Base-by-base conservation (phyloP, 78 protist genomes). In the Pelomyxa schiedti region DNA sequence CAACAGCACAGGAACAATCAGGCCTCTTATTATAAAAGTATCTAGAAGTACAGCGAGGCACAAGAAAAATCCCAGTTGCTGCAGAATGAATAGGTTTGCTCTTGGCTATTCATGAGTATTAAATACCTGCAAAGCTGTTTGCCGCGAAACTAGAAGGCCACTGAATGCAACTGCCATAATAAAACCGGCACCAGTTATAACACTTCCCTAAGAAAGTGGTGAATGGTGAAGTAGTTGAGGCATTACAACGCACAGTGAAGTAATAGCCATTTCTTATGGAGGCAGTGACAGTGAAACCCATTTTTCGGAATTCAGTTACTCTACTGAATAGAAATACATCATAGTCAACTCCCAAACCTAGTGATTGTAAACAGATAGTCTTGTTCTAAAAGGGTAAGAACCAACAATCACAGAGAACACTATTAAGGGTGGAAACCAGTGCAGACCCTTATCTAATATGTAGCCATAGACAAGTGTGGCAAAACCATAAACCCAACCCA, bases 291-390 rank as follows among this genome's bases (percentile, higher is more conserved):
- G 6, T 38, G 66, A 70, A 58, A 39, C 80, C 80, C 37, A 2
- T 6, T 8, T 39, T 28, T 22, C 37, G 1, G 74, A 29, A 69
- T 39, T 77, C 81, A 9, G 2, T 1, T 1, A 77, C 2, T 22
- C 81, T 24, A 66, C 76, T 39, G 37, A 77, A 5, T 2, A 77
- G 73, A n/a, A 77, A 77, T 30, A 77, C 74, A 66, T 77, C 81
- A 42, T 77, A 77, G 52, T 77, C 81, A 58, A 77, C 1, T 1
- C 74, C 81, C 36, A 77, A 9, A 7, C 70, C n/a, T n/a, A n/a
- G n/a, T n/a, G n/a, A n/a, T n/a, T n/a, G n/a, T n/a, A n/a, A n/a
- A n/a, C n/a, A n/a, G n/a, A n/a, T n/a, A n/a, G n/a, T n/a, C n/a
- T n/a, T n/a, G n/a, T n/a, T n/a, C n/a, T n/a, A n/a, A n/a, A n/a